Evolutionary conservation across 768 basidiomycete species (phyloP).

Genomic region (Porphyrellus cyaneotinctus): DNA sequence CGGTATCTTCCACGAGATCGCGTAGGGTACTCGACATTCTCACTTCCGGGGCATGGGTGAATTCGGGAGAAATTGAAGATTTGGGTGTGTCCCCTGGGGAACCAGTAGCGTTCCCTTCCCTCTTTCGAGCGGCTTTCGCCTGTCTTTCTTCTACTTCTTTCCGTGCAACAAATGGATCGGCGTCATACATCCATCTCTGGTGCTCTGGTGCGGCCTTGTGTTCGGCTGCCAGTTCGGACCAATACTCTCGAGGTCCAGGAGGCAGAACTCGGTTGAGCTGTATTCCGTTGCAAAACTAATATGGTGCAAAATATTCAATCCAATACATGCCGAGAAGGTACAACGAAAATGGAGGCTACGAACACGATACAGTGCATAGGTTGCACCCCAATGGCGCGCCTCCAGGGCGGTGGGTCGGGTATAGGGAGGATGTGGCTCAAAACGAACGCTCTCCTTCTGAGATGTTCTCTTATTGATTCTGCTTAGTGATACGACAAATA

Average conservation of each 20-base stretch:
- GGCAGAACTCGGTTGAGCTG: constrained; percentile 76
- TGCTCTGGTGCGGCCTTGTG: constrained; percentile 67
- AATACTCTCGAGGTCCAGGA: constrained; percentile 82
- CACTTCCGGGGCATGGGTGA: constrained; percentile 62
- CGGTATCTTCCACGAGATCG: constrained; percentile 74
- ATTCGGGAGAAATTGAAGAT: constrained; percentile 32
- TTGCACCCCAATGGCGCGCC: constrained; percentile 89
- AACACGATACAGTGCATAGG: constrained; percentile 83
- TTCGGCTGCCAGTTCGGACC: constrained; percentile 69
- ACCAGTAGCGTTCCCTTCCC: constrained; percentile 29
- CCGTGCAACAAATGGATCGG: constrained; percentile 79
- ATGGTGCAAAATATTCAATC: constrained; percentile 21
- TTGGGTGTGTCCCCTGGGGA: constrained; percentile 16
- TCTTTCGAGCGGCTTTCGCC: constrained; percentile 47
- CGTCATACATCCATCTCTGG: constrained; percentile 81
- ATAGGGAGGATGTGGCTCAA: constrained; percentile 74
- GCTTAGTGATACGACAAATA: constrained; percentile 66
- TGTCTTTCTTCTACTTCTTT: constrained; percentile 66
- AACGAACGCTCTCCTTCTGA: constrained; percentile 60
- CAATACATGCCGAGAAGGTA: neutral
- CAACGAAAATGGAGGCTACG: constrained; percentile 32
- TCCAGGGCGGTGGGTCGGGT: constrained; percentile 64
- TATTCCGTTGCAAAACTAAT: constrained; percentile 69
- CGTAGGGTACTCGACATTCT: constrained; percentile 75
- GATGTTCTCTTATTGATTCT: constrained; percentile 68